phyloP scores from a whole-genome alignment of 2,329 filamentous ascomycete genomes.

The Aspergillus aculeatus region DNA sequence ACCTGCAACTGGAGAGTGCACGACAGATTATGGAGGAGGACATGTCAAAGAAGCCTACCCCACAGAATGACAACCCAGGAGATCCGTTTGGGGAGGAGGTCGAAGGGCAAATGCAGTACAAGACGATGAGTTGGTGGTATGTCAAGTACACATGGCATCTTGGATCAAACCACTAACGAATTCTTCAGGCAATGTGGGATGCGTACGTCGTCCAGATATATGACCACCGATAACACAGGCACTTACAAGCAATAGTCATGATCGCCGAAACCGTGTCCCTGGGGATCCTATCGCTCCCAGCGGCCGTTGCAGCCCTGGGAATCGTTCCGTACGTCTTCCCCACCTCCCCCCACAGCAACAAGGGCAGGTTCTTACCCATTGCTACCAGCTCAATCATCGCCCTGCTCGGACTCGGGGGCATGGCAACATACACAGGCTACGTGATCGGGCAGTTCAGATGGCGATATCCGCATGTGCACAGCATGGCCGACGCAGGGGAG shows the following conservation, averaged over 20 bases:
- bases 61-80: neutral
- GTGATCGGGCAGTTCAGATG: constrained; percentile 60
- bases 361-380: no score
- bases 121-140: constrained; percentile 49
- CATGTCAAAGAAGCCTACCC: no score
- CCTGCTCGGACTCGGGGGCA: constrained; percentile 52
- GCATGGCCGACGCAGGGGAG: constrained; percentile 66
- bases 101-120: constrained; percentile 48
- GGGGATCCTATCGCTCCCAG: constrained; percentile 57
- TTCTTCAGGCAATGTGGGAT: constrained; percentile 31
- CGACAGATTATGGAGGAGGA: no score
- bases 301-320: constrained; percentile 53
- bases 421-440: constrained; percentile 60
- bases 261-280: constrained; percentile 60
- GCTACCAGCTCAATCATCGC: constrained; percentile 49
- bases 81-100: constrained; percentile 43
- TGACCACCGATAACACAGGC: neutral
- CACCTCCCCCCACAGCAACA: neutral
- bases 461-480: constrained; percentile 58
- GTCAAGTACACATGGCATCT: neutral
- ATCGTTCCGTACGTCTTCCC: constrained; percentile 47
- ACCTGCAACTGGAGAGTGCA: no score
- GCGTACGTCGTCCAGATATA: constrained; percentile 22
- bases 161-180: neutral
- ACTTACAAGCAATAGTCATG: constrained; percentile 44